phyloP scores from a whole-genome alignment of 768 basidiomycete genomes.

The Agaricus blazei region DNA sequence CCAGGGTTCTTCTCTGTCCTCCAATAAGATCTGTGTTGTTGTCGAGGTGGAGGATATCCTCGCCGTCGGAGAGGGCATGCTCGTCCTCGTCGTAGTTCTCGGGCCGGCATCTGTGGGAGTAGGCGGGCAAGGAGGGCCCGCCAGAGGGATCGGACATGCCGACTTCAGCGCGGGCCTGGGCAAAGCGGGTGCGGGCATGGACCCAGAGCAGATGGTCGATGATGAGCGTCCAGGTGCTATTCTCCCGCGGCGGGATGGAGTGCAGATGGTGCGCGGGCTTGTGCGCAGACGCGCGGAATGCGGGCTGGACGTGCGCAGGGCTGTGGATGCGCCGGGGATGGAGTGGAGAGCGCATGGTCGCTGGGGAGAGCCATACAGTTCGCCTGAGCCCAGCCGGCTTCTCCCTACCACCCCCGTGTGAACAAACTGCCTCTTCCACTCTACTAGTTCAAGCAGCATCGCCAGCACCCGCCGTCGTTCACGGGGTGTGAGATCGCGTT shows the following conservation, averaged over 20 bases:
- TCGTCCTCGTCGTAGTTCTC: slow-evolving; percentile 78
- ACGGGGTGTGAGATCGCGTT: slow-evolving; percentile 6
- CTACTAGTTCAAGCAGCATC: slow-evolving; percentile 2
- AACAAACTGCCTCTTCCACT: neutral
- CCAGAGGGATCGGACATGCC: slow-evolving; percentile 83
- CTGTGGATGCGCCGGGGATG: neutral
- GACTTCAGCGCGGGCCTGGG: slow-evolving; percentile 80
- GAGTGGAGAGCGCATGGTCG: neutral
- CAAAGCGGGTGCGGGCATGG: slow-evolving; percentile 57
- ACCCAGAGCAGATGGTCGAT: slow-evolving; percentile 88
- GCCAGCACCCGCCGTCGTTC: slow-evolving; percentile 7
- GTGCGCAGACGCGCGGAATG: slow-evolving; percentile 73
- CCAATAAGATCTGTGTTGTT: no score
- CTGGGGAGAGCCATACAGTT: neutral
- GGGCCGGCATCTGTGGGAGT: slow-evolving; percentile 59
- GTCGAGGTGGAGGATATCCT: slow-evolving; percentile 48
- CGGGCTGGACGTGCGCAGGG: slow-evolving; percentile 15
- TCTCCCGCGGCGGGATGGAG: slow-evolving; percentile 81
- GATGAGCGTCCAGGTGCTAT: slow-evolving; percentile 84
- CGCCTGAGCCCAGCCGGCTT: no score
- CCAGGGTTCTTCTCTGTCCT: no score
- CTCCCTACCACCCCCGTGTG: neutral
- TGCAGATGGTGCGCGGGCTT: slow-evolving; percentile 87
- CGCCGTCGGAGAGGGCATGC: slow-evolving; percentile 60
- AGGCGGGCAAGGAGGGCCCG: slow-evolving; percentile 55